Evolutionary conservation across 345 rosid species (phyloP), one percentile per base, ranked within the genome.

Genomic region (Iberis pinnata): DNA sequence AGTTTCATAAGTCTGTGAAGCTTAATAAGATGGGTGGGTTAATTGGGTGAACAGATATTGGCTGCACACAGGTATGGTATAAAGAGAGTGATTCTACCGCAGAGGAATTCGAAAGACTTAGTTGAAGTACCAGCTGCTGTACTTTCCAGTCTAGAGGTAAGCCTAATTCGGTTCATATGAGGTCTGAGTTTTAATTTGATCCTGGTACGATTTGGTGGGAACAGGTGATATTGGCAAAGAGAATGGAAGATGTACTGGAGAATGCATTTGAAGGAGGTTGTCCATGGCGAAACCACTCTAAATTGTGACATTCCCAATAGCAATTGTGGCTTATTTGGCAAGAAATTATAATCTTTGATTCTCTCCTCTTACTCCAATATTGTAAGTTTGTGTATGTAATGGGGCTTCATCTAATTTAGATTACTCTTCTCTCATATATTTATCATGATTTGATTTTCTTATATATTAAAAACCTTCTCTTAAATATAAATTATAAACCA

Each of bases 211-310:
- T 17, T 51, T 47, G 43, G 18, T 55, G 43, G 11, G 40, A 29
- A 43, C 93, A 92, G 98, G 75, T 92, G 38, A 50, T 92, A 45
- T 74, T 76, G 42, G 98, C 93, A 14, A 88, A 85, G 80, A 75
- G 88, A 65, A 77, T 92, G 94, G 98, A 92, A 70, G 97, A 92
- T 25, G 97, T 88, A 9, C 57, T 92, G 69, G 97, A 88, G 56
- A 86, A 85, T 29, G 97, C 98, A 22, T 88, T 92, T 22, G 97
- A 88, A 63, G 97, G 94, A 9, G 98, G 97, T 18, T 92, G 90
- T 73, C 98, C 95, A 33, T 88, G 88, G 98, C 75, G 84, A 18
- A 83, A 68, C 24, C 78, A 71, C 63, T 75, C 98, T 2, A 92
- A 76, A 69, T 80, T 92, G 76, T 92, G 80, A 22, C 25, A 22